Evolutionary conservation across 495 filamentous ascomycete genomes (phyloP), one percentile per base, ranked within the genome.

Genomic region (Penicillium coprophilum): DNA sequence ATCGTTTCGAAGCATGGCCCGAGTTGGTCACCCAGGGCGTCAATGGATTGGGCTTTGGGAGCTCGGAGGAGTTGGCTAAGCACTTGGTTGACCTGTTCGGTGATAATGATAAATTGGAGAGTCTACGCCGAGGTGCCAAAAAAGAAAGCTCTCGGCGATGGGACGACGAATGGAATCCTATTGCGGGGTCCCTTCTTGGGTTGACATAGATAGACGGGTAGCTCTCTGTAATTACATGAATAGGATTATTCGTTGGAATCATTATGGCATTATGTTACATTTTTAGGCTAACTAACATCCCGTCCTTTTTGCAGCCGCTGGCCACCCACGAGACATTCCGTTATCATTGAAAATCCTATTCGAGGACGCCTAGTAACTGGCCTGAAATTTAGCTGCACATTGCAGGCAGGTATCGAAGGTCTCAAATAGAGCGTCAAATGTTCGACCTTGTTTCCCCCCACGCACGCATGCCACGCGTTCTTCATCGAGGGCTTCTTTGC

Each of bases 131-230:
- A 32, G 95, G 95, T 10, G 94, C 94, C 1, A 60, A 83, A 53
- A 79, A 84, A 64, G 93, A 97, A 68, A 88, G 90, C 20, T 73
- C 77, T 51, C 78, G 83, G 53, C 76, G 95, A 43, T 99, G 94
- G 94, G 91, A 96, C 65, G 91, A 93, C 66, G 90, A 96, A 70
- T 99, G 95, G 95, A 82, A 92, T 77, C 78, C 78, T 21, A 84
- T 92, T 51, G 86, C 90, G 2, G 90, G 86, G 10, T 78, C 78
- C 40, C 72, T 95, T 17, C 74, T 96, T 57, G 87, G 85, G 15
- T 71, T 94, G 41, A 57, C 57, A 15, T 70, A 59, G 40, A 3
- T 28, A 30, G 50, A 15, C 69, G 58, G 40, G 1, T 28, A 30
- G 50, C 36, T 17, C 30, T 31, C 20, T 46, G 15, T 17, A 2